Conservation (phyloP, 768 basidiomycete genomes). For the Naganishia friedmannii region DNA sequence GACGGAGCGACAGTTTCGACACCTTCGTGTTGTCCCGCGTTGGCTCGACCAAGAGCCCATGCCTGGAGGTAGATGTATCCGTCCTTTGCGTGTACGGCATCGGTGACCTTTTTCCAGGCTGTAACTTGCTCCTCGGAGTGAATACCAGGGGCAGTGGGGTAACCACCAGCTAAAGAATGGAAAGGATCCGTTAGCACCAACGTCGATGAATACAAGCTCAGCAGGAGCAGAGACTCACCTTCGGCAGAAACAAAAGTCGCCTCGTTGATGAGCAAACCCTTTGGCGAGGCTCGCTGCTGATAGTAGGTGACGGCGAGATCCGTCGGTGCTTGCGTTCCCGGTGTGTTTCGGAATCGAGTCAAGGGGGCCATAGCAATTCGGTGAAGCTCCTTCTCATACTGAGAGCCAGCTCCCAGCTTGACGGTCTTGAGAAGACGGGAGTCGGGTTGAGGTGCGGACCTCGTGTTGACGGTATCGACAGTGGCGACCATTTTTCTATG, state of each 20-base stretch:
- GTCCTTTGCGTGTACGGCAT: conserved; percentile 61
- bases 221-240: conserved; percentile 35
- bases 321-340: conserved; percentile 33
- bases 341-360: conserved; percentile 39
- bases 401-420: conserved; percentile 19
- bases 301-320: conserved; percentile 45
- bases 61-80: conserved; percentile 61
- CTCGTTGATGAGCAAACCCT: conserved; percentile 51
- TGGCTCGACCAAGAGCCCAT: conserved; percentile 58
- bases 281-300: conserved; percentile 46
- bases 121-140: conserved; percentile 62
- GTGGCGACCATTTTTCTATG: conserved; percentile 16
- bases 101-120: conserved; percentile 62
- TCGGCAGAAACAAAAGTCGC: conserved; percentile 58
- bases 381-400: conserved; percentile 31
- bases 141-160: conserved; percentile 61
- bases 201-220: too few relatives aligned
- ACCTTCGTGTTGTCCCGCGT: conserved; percentile 26
- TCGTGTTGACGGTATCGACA: conserved; percentile 19
- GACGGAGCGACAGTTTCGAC: conserved; percentile 28
- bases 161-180: conserved; percentile 54
- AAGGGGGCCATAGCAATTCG: conserved; percentile 49
- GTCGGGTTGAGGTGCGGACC: conserved; percentile 22
- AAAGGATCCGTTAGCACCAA: not conserved
- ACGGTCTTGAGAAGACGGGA: conserved; percentile 20